A percentile compares a stretch with the other conserved stretches of the same genome.
Evolutionary conservation across 1,284 basidiomycete species (phyloP).

Genomic region (Megacollybia platyphylla): DNA sequence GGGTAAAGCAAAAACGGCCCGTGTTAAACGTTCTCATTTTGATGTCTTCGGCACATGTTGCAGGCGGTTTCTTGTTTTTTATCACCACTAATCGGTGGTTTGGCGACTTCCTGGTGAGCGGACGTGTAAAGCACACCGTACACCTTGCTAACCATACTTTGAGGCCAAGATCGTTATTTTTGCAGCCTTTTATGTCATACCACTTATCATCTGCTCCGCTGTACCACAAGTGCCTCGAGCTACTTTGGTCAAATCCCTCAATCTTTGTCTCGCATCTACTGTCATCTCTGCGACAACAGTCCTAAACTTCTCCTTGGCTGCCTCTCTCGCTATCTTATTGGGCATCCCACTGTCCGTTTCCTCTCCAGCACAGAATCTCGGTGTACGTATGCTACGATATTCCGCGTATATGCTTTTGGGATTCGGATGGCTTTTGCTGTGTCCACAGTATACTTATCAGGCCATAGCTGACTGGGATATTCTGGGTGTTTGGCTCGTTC

Average conservation of each 20-base stretch:
- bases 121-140: conserved; percentile 2
- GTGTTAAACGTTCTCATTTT: conserved; percentile 38
- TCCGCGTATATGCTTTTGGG: conserved; percentile 31
- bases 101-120: conserved; percentile 24
- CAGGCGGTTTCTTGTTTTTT: conserved; percentile 37
- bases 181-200: conserved; percentile 14
- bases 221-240: conserved; percentile 18
- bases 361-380: conserved; percentile 15
- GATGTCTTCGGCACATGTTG: conserved; percentile 39
- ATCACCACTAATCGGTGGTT: conserved; percentile 29
- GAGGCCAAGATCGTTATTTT: conserved; percentile 18
- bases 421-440: conserved; percentile 44
- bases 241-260: conserved; percentile 53
- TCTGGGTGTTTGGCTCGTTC: conserved; percentile 63
- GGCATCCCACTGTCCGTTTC: conserved; percentile 47
- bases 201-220: conserved; percentile 14
- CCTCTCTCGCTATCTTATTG: conserved; percentile 48
- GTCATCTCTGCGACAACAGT: conserved; percentile 77
- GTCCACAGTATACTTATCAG: conserved; percentile 25
- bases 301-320: conserved; percentile 82
- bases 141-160: conserved; percentile 9
- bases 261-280: conserved; percentile 69
- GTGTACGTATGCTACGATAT: conserved; percentile 23
- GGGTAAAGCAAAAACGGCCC: conserved; percentile 24
- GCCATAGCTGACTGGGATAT: conserved; percentile 63